A percentile compares a stretch with the other conserved stretches of the same genome.
phyloP scores from a whole-genome alignment of 768 basidiomycete genomes.

The Hysterangium stoloniferum region DNA sequence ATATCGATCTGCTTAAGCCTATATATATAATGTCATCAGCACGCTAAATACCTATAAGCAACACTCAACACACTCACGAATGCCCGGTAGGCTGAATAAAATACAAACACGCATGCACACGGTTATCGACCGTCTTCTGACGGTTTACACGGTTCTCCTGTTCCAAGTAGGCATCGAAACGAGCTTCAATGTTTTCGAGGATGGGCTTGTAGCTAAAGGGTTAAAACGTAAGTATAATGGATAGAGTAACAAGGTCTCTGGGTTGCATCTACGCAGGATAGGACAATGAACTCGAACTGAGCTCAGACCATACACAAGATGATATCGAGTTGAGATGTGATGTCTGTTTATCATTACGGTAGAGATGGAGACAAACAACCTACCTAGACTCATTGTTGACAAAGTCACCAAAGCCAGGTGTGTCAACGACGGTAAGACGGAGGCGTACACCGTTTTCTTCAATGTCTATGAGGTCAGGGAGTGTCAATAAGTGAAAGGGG shows the following conservation, averaged over 20 bases:
- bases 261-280: too few relatives aligned
- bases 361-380: conserved; percentile 17
- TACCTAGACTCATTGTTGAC: conserved; percentile 99
- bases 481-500: neutral
- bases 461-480: conserved; percentile 68
- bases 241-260: too few relatives aligned
- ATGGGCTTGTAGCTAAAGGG: conserved; percentile 92
- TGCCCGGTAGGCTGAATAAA: conserved; percentile 99
- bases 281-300: too few relatives aligned
- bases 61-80: conserved; percentile 54
- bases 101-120: conserved; percentile 97
- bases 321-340: conserved; percentile 14
- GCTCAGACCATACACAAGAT: too few relatives aligned
- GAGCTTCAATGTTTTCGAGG: conserved; percentile 94
- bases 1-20: conserved; percentile 98
- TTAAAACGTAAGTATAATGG: neutral
- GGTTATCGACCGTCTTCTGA: conserved; percentile 88
- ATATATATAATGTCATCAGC: conserved; percentile 3
- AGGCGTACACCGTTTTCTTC: conserved; percentile 97
- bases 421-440: conserved; percentile 97
- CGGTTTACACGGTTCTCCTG: conserved; percentile 99
- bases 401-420: conserved; percentile 98
- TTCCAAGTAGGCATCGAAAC: conserved; percentile 95
- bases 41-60: neutral
- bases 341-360: neutral